A percentile compares a stretch with the other conserved stretches of the same genome.
phyloP scores from a whole-genome alignment of 108 stramenopile species.

The Cyclotella choctawhatcheeana region DNA sequence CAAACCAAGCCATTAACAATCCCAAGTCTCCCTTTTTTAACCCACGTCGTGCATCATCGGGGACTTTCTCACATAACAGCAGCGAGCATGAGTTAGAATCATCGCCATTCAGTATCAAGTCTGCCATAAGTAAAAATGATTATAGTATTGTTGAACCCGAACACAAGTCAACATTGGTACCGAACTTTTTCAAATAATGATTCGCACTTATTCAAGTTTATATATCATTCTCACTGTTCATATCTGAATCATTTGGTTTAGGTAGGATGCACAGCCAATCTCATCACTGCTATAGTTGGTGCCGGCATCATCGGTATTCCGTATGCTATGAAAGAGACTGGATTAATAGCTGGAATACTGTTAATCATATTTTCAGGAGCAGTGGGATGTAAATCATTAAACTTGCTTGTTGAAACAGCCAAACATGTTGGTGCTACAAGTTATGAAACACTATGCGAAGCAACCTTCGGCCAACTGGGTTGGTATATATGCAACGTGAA shows the following conservation, averaged over 20 bases:
- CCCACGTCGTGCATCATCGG: slow-evolving; percentile 31
- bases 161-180: slow-evolving; percentile 77
- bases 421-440: slow-evolving; percentile 78
- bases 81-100: neutral
- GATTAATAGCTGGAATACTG: slow-evolving; percentile 73
- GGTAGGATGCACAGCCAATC: slow-evolving; percentile 72
- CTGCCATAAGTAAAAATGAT: neutral
- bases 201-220: no score
- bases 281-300: slow-evolving; percentile 90
- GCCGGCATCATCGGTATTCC: slow-evolving; percentile 90
- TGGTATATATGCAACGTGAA: slow-evolving; percentile 68
- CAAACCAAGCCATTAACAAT: neutral
- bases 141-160: slow-evolving; percentile 43
- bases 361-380: slow-evolving; percentile 64
- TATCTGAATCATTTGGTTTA: no score
- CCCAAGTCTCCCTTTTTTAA: slow-evolving; percentile 31
- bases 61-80: neutral
- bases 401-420: slow-evolving; percentile 77
- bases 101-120: neutral
- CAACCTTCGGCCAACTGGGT: slow-evolving; percentile 58
- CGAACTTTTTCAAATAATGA: no score
- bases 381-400: slow-evolving; percentile 31
- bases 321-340: slow-evolving; percentile 82
- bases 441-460: slow-evolving; percentile 51
- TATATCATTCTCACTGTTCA: no score